phyloP scores from a whole-genome alignment of 1,284 basidiomycete genomes.

The Ceratobasidium sp. region DNA sequence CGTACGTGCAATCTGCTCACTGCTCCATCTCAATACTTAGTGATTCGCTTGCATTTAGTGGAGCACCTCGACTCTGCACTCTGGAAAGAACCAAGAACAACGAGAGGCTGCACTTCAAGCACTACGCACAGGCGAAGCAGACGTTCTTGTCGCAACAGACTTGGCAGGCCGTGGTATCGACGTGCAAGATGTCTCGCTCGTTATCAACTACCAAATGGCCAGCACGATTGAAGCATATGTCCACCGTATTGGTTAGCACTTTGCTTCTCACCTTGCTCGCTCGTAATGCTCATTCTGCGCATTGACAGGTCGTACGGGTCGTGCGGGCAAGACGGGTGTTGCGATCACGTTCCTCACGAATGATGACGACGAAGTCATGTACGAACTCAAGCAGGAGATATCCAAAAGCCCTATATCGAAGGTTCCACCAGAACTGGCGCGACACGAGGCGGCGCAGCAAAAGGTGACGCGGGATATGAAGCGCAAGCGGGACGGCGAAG shows the following conservation, averaged over 20 bases:
- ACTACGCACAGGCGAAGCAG: slow-evolving; percentile 81
- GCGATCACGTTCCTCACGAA: slow-evolving; percentile 96
- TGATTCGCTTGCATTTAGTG: slow-evolving; percentile 60
- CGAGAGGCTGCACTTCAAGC: slow-evolving; percentile 90
- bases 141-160: slow-evolving; percentile 94
- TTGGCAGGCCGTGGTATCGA: slow-evolving; percentile 98
- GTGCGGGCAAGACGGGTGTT: slow-evolving; percentile 92
- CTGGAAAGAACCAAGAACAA: slow-evolving; percentile 96
- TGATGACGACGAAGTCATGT: slow-evolving; percentile 97
- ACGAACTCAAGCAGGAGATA: slow-evolving; percentile 92
- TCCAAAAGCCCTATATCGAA: slow-evolving; percentile 92
- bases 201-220: slow-evolving; percentile 98
- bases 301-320: slow-evolving; percentile 83
- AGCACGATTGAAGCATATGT: slow-evolving; percentile 95
- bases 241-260: slow-evolving; percentile 84
- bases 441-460: slow-evolving; percentile 88
- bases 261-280: slow-evolving; percentile 9
- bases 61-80: slow-evolving; percentile 89
- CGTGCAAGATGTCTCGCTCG: slow-evolving; percentile 92
- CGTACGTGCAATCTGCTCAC: slow-evolving; percentile 55
- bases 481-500: slow-evolving; percentile 80
- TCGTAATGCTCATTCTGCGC: slow-evolving; percentile 27
- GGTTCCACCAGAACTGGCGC: slow-evolving; percentile 82
- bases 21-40: slow-evolving; percentile 6
- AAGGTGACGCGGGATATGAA: slow-evolving; percentile 91